A percentile compares a stretch with the other conserved stretches of the same genome.
Conservation (phyloP, 371 early-diverging fungal genomes). For the Fennellomyces sp. region DNA sequence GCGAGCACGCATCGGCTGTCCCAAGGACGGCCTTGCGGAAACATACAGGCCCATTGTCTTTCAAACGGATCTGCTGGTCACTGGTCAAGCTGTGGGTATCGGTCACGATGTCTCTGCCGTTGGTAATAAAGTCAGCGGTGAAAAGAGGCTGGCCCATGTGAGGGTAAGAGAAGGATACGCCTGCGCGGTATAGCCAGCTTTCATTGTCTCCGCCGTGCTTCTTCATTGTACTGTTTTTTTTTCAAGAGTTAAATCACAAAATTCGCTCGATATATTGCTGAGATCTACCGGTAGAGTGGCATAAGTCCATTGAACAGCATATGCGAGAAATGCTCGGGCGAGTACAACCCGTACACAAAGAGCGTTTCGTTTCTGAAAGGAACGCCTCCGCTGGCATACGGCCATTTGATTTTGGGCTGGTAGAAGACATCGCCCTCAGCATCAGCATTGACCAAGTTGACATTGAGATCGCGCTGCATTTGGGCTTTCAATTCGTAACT, state of each 20-base stretch:
- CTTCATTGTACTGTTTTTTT: slow-evolving; percentile 35
- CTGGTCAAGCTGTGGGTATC: slow-evolving; percentile 24
- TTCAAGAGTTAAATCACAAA: neutral
- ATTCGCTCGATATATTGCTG: too few relatives aligned
- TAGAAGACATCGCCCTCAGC: slow-evolving; percentile 31
- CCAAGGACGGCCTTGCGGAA: slow-evolving; percentile 54
- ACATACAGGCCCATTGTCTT: slow-evolving; percentile 39
- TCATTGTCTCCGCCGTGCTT: slow-evolving; percentile 14
- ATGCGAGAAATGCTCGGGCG: slow-evolving; percentile 53
- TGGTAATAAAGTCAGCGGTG: slow-evolving; percentile 29
- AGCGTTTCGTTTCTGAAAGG: slow-evolving; percentile 37
- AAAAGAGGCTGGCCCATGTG: slow-evolving; percentile 14
- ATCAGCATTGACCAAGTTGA: slow-evolving; percentile 46
- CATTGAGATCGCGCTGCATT: slow-evolving; percentile 17
- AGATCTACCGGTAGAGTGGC: slow-evolving; percentile 41
- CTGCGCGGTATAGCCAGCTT: slow-evolving; percentile 40
- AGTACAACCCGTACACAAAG: slow-evolving; percentile 52
- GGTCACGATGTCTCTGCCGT: slow-evolving; percentile 43
- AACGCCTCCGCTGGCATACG: neutral
- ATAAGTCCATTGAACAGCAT: slow-evolving; percentile 54
- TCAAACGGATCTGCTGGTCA: slow-evolving; percentile 30
- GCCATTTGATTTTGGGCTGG: slow-evolving; percentile 30
- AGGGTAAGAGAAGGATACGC: slow-evolving; percentile 1
- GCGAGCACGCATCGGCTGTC: slow-evolving; percentile 47
- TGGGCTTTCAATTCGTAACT: neutral